Conservation (phyloP, 495 filamentous ascomycete genomes). For the Xylaria telfairii region DNA sequence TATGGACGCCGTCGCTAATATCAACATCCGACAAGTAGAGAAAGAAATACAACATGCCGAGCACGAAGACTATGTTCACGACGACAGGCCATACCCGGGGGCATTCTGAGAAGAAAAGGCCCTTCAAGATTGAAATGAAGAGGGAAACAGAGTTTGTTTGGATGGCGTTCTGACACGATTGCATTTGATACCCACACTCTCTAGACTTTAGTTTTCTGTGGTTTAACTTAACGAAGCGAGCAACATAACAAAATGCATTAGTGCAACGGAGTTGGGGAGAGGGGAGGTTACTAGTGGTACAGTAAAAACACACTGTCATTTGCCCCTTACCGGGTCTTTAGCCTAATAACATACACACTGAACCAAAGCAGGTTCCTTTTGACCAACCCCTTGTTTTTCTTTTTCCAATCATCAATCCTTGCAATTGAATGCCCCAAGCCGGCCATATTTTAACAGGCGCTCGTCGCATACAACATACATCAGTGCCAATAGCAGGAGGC, state of each 20-base stretch:
- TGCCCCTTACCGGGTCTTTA: background rate
- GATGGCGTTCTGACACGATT: background rate
- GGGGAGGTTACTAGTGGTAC: background rate
- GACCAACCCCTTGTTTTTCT: background rate
- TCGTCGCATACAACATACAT: background rate
- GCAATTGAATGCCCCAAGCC: background rate
- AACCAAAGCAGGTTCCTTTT: background rate
- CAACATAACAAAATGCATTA: conserved; percentile 7
- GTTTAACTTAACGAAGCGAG: background rate
- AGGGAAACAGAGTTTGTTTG: background rate
- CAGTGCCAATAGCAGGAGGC: background rate
- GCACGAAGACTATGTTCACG: conserved; percentile 40
- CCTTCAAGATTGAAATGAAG: background rate
- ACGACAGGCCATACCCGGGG: conserved; percentile 25
- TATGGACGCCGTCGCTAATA: conserved; percentile 57
- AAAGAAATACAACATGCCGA: conserved; percentile 52
- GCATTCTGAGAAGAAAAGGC: conserved; percentile 13
- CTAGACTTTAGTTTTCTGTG: conserved; percentile 7
- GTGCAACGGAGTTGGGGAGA: conserved; percentile 4
- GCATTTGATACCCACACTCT: conserved; percentile 23
- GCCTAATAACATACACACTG: conserved; percentile 12
- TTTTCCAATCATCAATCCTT: background rate
- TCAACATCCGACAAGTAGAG: conserved; percentile 54
- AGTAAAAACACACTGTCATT: conserved; percentile 13
- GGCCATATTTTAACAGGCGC: background rate